Base-by-base conservation (phyloP, 306 rosid species). In the Quercus glauca region DNA sequence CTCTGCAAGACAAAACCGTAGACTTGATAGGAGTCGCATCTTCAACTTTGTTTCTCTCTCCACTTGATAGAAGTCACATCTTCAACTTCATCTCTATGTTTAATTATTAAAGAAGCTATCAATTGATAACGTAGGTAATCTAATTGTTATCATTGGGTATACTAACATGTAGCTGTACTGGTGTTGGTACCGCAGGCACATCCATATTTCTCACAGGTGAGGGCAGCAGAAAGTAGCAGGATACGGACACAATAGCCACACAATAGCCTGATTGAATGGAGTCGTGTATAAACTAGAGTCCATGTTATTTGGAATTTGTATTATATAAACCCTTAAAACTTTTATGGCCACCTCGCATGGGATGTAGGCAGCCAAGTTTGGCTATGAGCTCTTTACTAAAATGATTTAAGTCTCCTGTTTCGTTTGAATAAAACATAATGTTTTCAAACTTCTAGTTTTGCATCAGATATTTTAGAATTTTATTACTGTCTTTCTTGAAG, bases 141-240 rank as follows among this genome's bases (percentile, higher is more conserved):
- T 23, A 31, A 25, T 33, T 41, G 5, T 69, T 19, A 5, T 31
- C 33, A 25, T 35, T 5, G 55, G 33, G 78, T 65, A 67, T 69
- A 26, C 77, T 69, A 63, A 83, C 21, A 74, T 26, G 6, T 21
- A 79, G 70, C 55, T 73, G 45, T 55, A 33, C 41, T 71, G 77
- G 33, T 82, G 79, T 61, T 43, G 19, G 67, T 26, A 68, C 69
- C 76, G 87, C 77, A 94, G 98, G 95, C 91, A 23, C 97, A 94
- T 87, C 91, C 96, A 5, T 92, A 92, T 82, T 94, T 94, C 81
- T 89, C 98, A 43, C 96, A 90, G 85, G 98, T 90, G 83, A 92
- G 96, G 88, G 98, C 97, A 73, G 98, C 97, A 59, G 98, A 94
- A 90, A 92, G 90, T 75, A 92, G 96, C 90, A 86, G 96, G 90